Conservation (phyloP, 352 stramenopile species). For the Saprolegnia parasitica region DNA sequence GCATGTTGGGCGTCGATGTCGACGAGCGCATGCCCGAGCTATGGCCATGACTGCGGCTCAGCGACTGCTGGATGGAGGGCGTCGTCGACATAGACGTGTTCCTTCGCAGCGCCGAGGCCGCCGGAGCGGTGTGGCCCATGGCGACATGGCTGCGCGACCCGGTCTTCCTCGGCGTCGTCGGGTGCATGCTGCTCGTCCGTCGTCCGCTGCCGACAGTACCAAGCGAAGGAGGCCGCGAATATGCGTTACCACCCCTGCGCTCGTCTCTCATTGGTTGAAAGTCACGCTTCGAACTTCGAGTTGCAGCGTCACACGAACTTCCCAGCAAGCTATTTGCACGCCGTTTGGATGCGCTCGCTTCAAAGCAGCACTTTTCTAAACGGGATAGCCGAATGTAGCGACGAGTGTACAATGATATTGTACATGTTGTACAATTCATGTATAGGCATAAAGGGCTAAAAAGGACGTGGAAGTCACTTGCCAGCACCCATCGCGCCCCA, state of each 20-base stretch:
- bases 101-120: background rate
- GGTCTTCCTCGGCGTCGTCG: background rate
- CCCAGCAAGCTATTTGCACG: background rate
- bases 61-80: background rate
- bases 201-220: background rate
- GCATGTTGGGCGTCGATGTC: constrained; percentile 6
- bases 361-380: too few species aligned
- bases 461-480: too few species aligned
- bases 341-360: too few species aligned
- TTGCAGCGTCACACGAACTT: background rate
- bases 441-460: too few species aligned
- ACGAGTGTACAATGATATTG: too few species aligned
- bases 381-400: too few species aligned
- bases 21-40: constrained; percentile 12
- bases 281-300: background rate
- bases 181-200: background rate
- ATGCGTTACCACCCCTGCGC: background rate
- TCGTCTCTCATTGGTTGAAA: background rate
- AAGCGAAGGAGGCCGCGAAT: background rate
- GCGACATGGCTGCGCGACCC: background rate
- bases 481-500: too few species aligned
- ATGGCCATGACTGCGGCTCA: constrained; percentile 16
- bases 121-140: background rate
- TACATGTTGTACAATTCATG: too few species aligned
- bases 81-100: constrained; percentile 13